Conservation (phyloP, 129 eudicot species). For the Escallonia rubra region DNA sequence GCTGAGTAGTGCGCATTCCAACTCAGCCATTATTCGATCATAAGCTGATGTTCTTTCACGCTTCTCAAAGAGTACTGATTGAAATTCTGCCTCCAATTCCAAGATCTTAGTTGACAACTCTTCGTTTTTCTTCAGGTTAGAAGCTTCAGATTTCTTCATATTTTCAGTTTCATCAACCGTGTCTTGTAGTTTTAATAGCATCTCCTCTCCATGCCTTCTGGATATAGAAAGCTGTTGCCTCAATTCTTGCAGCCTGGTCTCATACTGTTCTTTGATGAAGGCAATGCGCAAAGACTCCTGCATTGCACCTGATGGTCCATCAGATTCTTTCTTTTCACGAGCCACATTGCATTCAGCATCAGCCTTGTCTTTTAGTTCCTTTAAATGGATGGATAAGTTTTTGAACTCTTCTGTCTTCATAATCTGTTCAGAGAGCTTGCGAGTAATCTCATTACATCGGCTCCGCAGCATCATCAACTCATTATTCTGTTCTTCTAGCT, state of each 20-base stretch:
- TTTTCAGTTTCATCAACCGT: conserved; percentile 73
- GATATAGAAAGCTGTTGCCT: conserved; percentile 78
- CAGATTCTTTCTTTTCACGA: conserved; percentile 58
- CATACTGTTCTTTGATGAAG: conserved; percentile 85
- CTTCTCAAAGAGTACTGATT: conserved; percentile 46
- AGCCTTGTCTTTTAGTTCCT: conserved; percentile 81
- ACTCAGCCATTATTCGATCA: conserved; percentile 70
- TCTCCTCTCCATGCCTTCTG: conserved; percentile 81
- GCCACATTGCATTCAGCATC: conserved; percentile 49
- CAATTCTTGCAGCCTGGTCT: conserved; percentile 67
- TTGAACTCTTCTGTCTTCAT: conserved; percentile 82
- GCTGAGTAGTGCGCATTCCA: conserved; percentile 81
- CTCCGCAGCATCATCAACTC: conserved; percentile 37
- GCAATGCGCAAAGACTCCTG: conserved; percentile 82
- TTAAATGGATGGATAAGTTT: conserved; percentile 71
- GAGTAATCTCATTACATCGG: conserved; percentile 38
- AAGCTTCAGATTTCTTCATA: conserved; percentile 66
- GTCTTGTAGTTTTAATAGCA: conserved; percentile 86
- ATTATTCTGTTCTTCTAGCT: conserved; percentile 23
- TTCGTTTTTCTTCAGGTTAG: conserved; percentile 52
- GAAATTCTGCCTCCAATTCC: conserved; percentile 61
- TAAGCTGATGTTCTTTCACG: conserved; percentile 44
- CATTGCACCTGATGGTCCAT: conserved; percentile 37
- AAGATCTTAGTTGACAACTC: conserved; percentile 51
- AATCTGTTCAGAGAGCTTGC: conserved; percentile 71